phyloP scores from a whole-genome alignment of 441 rosid genomes.

The Euphorbia schlechtendalii region DNA sequence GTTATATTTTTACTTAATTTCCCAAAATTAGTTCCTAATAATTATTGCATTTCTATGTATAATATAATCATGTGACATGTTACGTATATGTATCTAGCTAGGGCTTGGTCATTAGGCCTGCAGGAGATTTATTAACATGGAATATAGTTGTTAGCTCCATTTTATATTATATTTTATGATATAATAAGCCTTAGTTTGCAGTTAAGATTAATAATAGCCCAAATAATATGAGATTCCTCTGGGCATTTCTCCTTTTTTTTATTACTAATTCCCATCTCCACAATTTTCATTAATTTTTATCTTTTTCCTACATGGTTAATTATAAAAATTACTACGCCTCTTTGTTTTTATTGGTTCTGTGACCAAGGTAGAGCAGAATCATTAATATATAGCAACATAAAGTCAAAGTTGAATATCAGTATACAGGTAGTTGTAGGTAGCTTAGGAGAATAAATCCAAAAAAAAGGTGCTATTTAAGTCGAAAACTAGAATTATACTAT shows the following conservation, averaged over 20 bases:
- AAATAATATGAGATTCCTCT: slow-evolving; percentile 9
- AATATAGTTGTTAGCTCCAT: slow-evolving; percentile 1
- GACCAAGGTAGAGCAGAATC: too few species aligned
- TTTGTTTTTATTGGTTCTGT: background rate
- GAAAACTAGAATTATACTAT: too few species aligned
- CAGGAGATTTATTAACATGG: slow-evolving; percentile 7
- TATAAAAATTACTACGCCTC: background rate
- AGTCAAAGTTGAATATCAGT: too few species aligned
- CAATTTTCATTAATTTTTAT: background rate
- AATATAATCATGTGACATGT: too few species aligned
- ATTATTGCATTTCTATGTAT: background rate
- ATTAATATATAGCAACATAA: too few species aligned
- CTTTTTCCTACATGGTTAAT: background rate
- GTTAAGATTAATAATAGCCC: background rate
- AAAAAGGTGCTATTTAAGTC: background rate
- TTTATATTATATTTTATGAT: background rate
- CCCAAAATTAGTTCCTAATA: background rate
- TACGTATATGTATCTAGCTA: slow-evolving; percentile 17
- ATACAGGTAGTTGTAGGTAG: background rate
- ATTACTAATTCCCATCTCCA: background rate
- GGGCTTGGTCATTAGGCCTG: slow-evolving; percentile 25
- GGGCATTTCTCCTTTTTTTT: too few species aligned
- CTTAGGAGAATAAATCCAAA: background rate
- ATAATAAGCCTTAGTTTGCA: slow-evolving; percentile 7
- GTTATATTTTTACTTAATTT: background rate